Conservation (phyloP, 106 monocot species). For the Vanilla planifolia region DNA sequence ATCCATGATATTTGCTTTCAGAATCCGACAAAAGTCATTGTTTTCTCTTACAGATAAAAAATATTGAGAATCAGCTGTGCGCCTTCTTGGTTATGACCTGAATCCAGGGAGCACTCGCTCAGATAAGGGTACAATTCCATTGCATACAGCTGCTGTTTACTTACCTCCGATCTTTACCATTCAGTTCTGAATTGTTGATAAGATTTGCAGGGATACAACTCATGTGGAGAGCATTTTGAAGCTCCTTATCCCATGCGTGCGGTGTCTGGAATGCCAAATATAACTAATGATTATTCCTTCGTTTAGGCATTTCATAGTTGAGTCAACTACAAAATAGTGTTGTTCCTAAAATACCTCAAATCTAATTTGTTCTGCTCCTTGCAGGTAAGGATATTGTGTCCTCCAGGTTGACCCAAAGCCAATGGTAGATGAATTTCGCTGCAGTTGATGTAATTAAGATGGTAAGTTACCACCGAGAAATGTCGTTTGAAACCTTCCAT, state of each 20-base stretch:
- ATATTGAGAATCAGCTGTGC: too few species aligned
- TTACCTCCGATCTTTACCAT: neutral
- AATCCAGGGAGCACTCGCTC: neutral
- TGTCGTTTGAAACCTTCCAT: neutral
- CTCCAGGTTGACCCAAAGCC: conserved; percentile 8
- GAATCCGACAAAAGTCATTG: neutral
- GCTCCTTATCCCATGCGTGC: conserved; percentile 50
- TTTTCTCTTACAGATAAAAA: too few species aligned
- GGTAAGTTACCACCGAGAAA: neutral
- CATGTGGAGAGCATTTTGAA: conserved; percentile 60
- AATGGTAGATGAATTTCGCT: conserved; percentile 12
- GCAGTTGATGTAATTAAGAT: conserved; percentile 5
- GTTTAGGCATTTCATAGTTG: neutral
- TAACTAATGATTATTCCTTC: neutral
- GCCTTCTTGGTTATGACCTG: neutral
- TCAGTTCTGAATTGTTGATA: neutral
- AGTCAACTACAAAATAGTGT: neutral
- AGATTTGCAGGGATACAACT: conserved; percentile 10
- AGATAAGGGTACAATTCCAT: neutral
- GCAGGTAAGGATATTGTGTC: conserved; percentile 21
- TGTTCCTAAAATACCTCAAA: too few species aligned
- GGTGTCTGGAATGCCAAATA: conserved; percentile 16
- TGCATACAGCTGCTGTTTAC: neutral
- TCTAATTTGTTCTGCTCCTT: conserved; percentile 15
- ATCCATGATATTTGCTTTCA: too few species aligned